phyloP scores from a whole-genome alignment of 495 filamentous ascomycete genomes.

The Aspergillus leporis region DNA sequence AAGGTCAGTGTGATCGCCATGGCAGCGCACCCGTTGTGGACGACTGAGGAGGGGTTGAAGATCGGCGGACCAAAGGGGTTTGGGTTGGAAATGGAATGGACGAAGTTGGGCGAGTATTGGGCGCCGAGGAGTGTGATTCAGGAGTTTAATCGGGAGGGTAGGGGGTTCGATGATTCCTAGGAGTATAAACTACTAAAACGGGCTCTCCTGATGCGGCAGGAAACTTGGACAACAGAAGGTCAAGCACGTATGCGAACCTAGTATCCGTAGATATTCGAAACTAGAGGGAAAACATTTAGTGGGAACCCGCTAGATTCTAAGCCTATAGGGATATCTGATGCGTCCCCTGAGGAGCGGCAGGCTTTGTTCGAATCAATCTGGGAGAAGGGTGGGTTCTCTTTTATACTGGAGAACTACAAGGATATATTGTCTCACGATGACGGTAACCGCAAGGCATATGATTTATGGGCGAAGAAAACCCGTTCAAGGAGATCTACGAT shows the following conservation, averaged over 20 bases:
- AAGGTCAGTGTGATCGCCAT: constrained; percentile 38
- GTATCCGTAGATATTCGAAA: not conserved
- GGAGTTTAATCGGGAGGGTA: no score
- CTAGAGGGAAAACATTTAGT: not conserved
- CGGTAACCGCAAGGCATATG: constrained; percentile 28
- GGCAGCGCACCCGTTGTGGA: constrained; percentile 37
- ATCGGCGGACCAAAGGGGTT: constrained; percentile 38
- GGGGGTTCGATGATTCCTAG: no score
- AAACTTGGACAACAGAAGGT: not conserved
- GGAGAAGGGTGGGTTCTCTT: not conserved
- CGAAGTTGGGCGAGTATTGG: constrained; percentile 24
- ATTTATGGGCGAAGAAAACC: constrained; percentile 56
- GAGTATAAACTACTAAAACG: no score
- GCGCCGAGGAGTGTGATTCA: constrained; percentile 26
- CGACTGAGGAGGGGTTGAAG: constrained; percentile 29
- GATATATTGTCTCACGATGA: not conserved
- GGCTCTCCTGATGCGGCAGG: not conserved
- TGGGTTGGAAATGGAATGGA: constrained; percentile 27
- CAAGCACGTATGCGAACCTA: not conserved
- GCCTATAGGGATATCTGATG: not conserved
- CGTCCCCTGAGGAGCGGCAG: not conserved
- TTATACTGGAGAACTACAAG: not conserved
- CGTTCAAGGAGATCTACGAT: constrained; percentile 49
- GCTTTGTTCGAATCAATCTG: constrained; percentile 1
- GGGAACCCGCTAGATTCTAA: not conserved